These are phyloP conservation scores for Pseudonitzschia delicatissima DNA, from an alignment of 108 stramenopile genomes.

Conservation along the genomic window DNA sequence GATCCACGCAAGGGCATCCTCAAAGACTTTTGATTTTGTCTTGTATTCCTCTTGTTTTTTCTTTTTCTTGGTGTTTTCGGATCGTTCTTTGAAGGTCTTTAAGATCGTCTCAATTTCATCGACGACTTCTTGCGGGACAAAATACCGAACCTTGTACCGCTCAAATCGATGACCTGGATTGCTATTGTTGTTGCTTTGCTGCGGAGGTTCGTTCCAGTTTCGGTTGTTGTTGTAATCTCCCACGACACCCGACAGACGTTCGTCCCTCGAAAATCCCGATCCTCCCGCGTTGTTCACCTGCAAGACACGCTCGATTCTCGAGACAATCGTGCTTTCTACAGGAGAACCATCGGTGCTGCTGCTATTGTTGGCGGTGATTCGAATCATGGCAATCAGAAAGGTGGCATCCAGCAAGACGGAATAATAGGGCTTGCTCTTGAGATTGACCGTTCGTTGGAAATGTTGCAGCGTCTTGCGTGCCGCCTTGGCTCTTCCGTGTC, in stretches of 20 bases:
- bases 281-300: slow-evolving; percentile 38
- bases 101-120: slow-evolving; percentile 25
- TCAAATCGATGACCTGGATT: not conserved
- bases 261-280: slow-evolving; percentile 36
- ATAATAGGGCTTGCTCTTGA: slow-evolving; percentile 52
- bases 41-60: not conserved
- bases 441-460: slow-evolving; percentile 60
- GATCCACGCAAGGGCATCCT: slow-evolving; percentile 36
- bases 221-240: slow-evolving; percentile 22
- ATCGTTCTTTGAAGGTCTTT: slow-evolving; percentile 12
- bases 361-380: not conserved
- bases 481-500: slow-evolving; percentile 82
- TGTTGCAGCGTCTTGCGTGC: slow-evolving; percentile 81
- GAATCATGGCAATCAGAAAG: slow-evolving; percentile 64
- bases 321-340: not conserved
- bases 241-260: slow-evolving; percentile 47
- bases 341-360: too few relatives aligned
- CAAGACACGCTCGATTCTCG: slow-evolving; percentile 31
- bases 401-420: slow-evolving; percentile 72
- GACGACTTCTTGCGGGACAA: slow-evolving; percentile 21
- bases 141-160: slow-evolving; percentile 12
- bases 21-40: slow-evolving; percentile 24
- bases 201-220: slow-evolving; percentile 1
- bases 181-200: slow-evolving; percentile 3
- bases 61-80: slow-evolving; percentile 4